These are phyloP conservation scores for Balansia obtecta DNA, from an alignment of 2,329 filamentous ascomycete species.

Conservation along the genomic window DNA sequence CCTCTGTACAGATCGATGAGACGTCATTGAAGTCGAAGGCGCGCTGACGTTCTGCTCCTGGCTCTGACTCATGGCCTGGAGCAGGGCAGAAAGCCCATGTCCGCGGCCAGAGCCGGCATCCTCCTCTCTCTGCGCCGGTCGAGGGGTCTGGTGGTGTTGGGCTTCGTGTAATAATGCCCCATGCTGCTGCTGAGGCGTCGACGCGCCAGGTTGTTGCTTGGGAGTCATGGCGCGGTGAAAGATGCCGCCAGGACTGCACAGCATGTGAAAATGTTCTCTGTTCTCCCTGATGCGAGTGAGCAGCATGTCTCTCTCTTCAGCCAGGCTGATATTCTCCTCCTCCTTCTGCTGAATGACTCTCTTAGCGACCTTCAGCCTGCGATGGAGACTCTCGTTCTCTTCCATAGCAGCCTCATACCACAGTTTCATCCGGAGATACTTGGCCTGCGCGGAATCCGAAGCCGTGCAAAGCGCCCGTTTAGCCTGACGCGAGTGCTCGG, in stretches of 20 bases:
- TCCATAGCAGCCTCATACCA: constrained; percentile 54
- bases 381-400: constrained; percentile 51
- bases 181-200: constrained; percentile 31
- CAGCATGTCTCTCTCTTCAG: constrained; percentile 65
- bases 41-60: constrained; percentile 47
- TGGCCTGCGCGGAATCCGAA: constrained; percentile 40
- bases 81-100: constrained; percentile 62
- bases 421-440: constrained; percentile 50
- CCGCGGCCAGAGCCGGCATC: constrained; percentile 19
- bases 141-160: constrained; percentile 41
- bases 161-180: constrained; percentile 31
- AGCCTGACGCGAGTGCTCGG: constrained; percentile 55
- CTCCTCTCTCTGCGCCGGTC: constrained; percentile 19
- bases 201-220: constrained; percentile 27
- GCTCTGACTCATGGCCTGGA: constrained; percentile 67
- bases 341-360: constrained; percentile 68
- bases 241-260: constrained; percentile 62
- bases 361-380: constrained; percentile 60
- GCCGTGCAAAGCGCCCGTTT: constrained; percentile 39
- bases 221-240: constrained; percentile 52
- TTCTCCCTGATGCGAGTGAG: constrained; percentile 81
- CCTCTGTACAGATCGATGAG: constrained; percentile 32
- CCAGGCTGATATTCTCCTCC: constrained; percentile 55
- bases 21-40: constrained; percentile 52
- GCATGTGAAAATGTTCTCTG: constrained; percentile 68